Conservation (phyloP, 768 basidiomycete genomes). For the Cyclocybe aegerita region DNA sequence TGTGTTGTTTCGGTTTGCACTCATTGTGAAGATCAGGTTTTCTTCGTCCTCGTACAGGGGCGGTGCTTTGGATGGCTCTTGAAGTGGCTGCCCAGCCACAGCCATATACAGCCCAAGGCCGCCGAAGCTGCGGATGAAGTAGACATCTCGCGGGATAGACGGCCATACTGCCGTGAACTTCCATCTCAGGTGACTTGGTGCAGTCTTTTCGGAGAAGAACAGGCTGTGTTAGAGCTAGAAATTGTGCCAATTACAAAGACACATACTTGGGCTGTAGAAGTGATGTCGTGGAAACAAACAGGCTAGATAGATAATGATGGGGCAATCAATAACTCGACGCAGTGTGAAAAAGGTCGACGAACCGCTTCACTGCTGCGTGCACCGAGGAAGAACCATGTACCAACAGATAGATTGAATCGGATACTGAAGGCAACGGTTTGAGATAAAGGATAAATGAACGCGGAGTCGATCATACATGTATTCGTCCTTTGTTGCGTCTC, state of each 20-base stretch:
- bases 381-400: too few relatives aligned
- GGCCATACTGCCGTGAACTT: neutral
- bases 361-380: too few relatives aligned
- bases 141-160: neutral
- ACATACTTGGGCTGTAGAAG: neutral
- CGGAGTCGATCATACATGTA: neutral
- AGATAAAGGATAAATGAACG: neutral
- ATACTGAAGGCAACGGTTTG: neutral
- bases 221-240: neutral
- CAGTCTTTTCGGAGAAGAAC: neutral
- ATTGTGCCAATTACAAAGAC: neutral
- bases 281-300: too few relatives aligned
- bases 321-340: too few relatives aligned
- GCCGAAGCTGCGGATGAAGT: neutral
- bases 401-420: neutral
- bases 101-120: neutral
- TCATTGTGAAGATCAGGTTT: neutral
- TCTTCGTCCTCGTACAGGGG: neutral
- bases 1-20: too few relatives aligned
- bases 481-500: neutral
- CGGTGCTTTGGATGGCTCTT: neutral
- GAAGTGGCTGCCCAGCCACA: neutral
- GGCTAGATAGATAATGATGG: too few relatives aligned
- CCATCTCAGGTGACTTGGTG: neutral
- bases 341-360: too few relatives aligned